phyloP scores from a whole-genome alignment of 495 filamentous ascomycete species.

The Penicillium waksmanii region DNA sequence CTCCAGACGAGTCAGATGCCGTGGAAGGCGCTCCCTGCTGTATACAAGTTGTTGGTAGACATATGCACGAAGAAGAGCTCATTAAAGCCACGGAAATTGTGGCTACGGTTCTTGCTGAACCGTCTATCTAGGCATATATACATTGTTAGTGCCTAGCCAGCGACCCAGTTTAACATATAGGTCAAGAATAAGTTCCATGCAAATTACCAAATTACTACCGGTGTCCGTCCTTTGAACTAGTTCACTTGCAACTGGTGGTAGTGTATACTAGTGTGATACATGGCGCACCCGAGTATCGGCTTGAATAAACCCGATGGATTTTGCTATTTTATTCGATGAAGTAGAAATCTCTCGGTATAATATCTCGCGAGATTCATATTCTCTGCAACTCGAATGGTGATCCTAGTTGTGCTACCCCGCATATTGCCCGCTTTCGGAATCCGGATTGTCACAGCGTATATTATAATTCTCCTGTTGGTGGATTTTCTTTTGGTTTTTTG shows the following conservation, averaged over 20 bases:
- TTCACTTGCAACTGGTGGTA: too few relatives aligned
- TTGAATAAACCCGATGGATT: too few relatives aligned
- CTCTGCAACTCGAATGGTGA: background rate
- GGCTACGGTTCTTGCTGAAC: background rate
- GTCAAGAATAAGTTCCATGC: too few relatives aligned
- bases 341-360: background rate
- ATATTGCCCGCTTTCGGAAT: background rate
- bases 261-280: too few relatives aligned
- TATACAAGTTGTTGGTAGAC: slow-evolving; percentile 20
- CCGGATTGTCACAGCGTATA: background rate
- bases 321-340: too few relatives aligned
- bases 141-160: background rate
- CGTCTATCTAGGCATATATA: background rate
- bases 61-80: slow-evolving; percentile 24
- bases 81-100: slow-evolving; percentile 4
- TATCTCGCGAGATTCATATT: background rate
- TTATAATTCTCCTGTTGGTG: slow-evolving; percentile 10
- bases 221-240: too few relatives aligned
- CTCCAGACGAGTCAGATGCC: slow-evolving; percentile 10
- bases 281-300: too few relatives aligned
- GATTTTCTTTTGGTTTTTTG: background rate
- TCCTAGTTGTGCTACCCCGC: slow-evolving; percentile 2
- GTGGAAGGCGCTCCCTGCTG: slow-evolving; percentile 26
- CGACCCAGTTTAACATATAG: background rate
- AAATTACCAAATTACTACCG: too few relatives aligned